These are phyloP conservation scores for Colletotrichum lupini DNA, from an alignment of 2,329 filamentous ascomycete species.

Conservation along the genomic window DNA sequence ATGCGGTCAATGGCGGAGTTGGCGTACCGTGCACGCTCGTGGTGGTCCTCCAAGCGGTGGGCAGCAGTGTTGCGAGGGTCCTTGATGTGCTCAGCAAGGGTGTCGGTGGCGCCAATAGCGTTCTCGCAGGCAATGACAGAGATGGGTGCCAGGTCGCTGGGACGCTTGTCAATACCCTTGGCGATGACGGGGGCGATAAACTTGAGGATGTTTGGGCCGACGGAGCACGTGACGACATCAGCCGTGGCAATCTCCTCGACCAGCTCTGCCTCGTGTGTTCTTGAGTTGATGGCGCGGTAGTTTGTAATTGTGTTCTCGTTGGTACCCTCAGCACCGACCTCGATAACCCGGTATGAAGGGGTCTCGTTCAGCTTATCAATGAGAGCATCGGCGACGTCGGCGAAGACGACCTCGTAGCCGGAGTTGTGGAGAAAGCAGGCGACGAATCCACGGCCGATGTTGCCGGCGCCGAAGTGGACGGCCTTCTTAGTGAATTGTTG, in stretches of 20 bases:
- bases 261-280: constrained; percentile 82
- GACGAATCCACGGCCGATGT: constrained; percentile 88
- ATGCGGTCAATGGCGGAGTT: constrained; percentile 99
- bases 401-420: constrained; percentile 95
- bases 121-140: constrained; percentile 99
- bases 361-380: constrained; percentile 83
- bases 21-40: constrained; percentile 85
- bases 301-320: constrained; percentile 87
- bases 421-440: constrained; percentile 94
- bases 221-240: constrained; percentile 94
- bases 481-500: constrained; percentile 66
- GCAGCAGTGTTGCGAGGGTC: constrained; percentile 76
- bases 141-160: constrained; percentile 72
- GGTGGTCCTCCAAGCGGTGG: constrained; percentile 74
- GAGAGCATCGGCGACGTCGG: constrained; percentile 88
- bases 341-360: constrained; percentile 88
- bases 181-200: constrained; percentile 97
- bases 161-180: constrained; percentile 87
- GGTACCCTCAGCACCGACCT: constrained; percentile 88
- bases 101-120: constrained; percentile 93
- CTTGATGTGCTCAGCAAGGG: constrained; percentile 84
- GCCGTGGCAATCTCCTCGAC: constrained; percentile 87
- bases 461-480: constrained; percentile 87
- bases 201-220: constrained; percentile 94
- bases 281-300: constrained; percentile 97